phyloP scores from a whole-genome alignment of 345 rosid genomes.

The Cardamine occulta region DNA sequence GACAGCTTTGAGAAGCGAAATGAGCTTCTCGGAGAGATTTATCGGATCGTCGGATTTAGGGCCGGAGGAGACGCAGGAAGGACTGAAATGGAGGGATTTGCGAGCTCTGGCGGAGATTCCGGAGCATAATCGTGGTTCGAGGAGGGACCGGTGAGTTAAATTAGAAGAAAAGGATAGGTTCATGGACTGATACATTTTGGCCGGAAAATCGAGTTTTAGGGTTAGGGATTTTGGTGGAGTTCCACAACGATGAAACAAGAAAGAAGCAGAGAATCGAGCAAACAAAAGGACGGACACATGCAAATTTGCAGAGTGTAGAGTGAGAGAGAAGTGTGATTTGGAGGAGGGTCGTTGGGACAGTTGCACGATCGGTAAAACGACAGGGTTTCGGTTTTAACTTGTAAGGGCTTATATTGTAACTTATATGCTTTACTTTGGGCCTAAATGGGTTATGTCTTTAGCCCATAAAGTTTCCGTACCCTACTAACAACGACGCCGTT shows the following conservation, averaged over 20 bases:
- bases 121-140: conserved; percentile 33
- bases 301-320: conserved; percentile 27
- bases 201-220: conserved; percentile 42
- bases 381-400: not conserved
- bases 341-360: conserved; percentile 32
- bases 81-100: conserved; percentile 31
- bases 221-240: conserved; percentile 42
- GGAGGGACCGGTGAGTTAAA: conserved; percentile 42
- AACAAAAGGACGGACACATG: conserved; percentile 3
- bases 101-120: conserved; percentile 46
- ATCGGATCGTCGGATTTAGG: conserved; percentile 34
- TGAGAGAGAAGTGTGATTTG: not conserved
- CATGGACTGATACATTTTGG: conserved; percentile 54
- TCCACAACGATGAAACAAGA: conserved; percentile 29
- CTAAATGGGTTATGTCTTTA: not conserved
- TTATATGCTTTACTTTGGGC: not conserved
- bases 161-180: conserved; percentile 48
- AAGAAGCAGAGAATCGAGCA: conserved; percentile 5
- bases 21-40: conserved; percentile 39
- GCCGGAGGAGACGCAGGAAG: conserved; percentile 42
- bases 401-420: not conserved
- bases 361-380: conserved; percentile 4
- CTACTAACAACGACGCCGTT: not conserved
- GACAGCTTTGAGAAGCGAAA: conserved; percentile 65
- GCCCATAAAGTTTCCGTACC: not conserved